Evolutionary conservation across 192 early-diverging fungal genomes (phyloP).

Genomic region (Coemansia javaensis): DNA sequence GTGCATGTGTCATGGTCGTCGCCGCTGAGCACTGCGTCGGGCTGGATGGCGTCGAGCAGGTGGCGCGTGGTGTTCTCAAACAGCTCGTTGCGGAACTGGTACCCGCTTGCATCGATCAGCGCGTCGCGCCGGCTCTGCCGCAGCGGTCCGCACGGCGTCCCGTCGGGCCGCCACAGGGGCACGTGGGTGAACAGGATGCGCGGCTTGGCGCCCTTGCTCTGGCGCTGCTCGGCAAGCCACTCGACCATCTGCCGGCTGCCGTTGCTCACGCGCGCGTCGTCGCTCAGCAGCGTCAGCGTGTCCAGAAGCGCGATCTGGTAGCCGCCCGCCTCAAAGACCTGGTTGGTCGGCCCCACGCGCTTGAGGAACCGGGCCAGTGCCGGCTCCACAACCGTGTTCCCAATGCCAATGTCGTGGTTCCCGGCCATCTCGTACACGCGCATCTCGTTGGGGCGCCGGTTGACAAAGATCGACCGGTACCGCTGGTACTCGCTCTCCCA

Average conservation of each 20-base stretch:
- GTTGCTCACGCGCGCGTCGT: slow-evolving; percentile 5
- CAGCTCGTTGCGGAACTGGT: slow-evolving; percentile 89
- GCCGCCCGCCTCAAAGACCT: slow-evolving; percentile 49
- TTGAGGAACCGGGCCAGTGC: slow-evolving; percentile 50
- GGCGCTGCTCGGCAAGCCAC: not conserved
- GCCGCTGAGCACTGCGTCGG: slow-evolving; percentile 74
- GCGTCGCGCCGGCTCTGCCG: slow-evolving; percentile 44
- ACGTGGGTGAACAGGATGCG: slow-evolving; percentile 82
- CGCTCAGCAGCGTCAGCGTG: slow-evolving; percentile 62
- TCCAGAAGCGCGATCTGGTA: slow-evolving; percentile 73
- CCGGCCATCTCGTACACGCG: slow-evolving; percentile 67
- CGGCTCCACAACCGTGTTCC: slow-evolving; percentile 48
- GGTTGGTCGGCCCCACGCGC: slow-evolving; percentile 56
- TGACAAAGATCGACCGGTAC: slow-evolving; percentile 53
- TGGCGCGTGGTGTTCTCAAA: slow-evolving; percentile 49
- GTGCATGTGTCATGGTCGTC: slow-evolving; percentile 94
- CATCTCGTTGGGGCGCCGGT: slow-evolving; percentile 11
- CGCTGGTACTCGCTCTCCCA: slow-evolving; percentile 57
- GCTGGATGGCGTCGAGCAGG: slow-evolving; percentile 59
- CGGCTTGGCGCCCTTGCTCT: slow-evolving; percentile 10
- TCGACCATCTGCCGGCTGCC: slow-evolving; percentile 12
- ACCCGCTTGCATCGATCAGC: slow-evolving; percentile 62
- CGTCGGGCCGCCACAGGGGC: slow-evolving; percentile 69
- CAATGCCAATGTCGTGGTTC: slow-evolving; percentile 92
- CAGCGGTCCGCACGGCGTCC: slow-evolving; percentile 64